Conservation (phyloP, 345 rosid genomes). For the Luvunga scandens region DNA sequence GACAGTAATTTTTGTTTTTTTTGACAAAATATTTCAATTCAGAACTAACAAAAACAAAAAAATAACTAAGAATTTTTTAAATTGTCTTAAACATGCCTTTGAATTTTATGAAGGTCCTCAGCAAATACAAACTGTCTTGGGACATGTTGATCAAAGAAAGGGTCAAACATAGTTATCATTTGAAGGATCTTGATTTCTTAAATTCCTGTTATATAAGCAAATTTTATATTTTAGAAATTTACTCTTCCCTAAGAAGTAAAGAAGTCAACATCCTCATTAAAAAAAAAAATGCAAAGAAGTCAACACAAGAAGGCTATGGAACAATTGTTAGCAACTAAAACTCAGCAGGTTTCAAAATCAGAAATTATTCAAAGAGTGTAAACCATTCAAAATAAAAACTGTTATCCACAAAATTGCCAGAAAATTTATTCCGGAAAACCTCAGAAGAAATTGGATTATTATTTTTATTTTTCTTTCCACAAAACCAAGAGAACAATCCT, state of each 20-base stretch:
- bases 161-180: background rate
- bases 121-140: background rate
- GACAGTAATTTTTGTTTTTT: slow-evolving; percentile 4
- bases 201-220: background rate
- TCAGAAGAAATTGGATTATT: background rate
- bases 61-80: background rate
- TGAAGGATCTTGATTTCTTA: background rate
- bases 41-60: background rate
- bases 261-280: background rate
- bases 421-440: background rate
- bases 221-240: background rate
- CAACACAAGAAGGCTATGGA: background rate
- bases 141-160: background rate
- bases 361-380: too few species aligned
- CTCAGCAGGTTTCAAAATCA: background rate
- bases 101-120: background rate
- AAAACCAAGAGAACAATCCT: background rate
- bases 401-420: background rate
- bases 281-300: background rate
- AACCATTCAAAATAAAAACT: background rate
- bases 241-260: background rate
- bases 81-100: background rate
- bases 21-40: background rate
- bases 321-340: background rate
- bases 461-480: background rate